Evolutionary conservation across 305 asterid species (phyloP), one percentile per base, ranked within the genome.

Genomic region (Andrographis paniculata): DNA sequence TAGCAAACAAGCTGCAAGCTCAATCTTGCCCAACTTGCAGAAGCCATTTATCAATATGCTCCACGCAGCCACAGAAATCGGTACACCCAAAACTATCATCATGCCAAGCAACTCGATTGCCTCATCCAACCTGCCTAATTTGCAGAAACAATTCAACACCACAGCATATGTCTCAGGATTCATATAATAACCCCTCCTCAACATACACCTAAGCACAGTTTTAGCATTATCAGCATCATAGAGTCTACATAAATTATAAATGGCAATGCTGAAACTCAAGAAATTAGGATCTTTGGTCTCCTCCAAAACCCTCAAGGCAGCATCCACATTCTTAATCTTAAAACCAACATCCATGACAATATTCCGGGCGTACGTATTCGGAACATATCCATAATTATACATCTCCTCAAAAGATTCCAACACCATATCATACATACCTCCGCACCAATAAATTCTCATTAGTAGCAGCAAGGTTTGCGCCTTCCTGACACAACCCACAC

Each of bases 391-490:
- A 48, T 50, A 51, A 23, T 27, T 38, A 22, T 47, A 4, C 74
- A 84, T 72, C 66, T 66, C 77, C 42, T 70, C 68, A 57, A 59
- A 74, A 17, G 73, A 58, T 59, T 76, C 77, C 1, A 78, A 35
- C 16, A 76, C 84, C 75, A 79, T 64, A 56, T 64, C 73, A 48
- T 69, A 58, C 95, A 70, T 74, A 42, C 56, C 71, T 35, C 84
- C 93, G 53, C 69, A 55, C 93, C 86, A 84, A 50, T 67, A 84
- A 48, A 84, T 76, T 50, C 89, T 75, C 83, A 84, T 52, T 62
- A 84, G 59, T 42, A 84, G 79, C 79, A 84, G 48, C 20, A 80
- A 70, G 30, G 80, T 76, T 54, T 76, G 82, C 5, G 84, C 70
- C 64, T 70, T 81, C 55, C 58, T 68, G 36, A 40, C 48, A 50